A percentile compares a stretch with the other conserved stretches of the same genome.
phyloP scores from a whole-genome alignment of 805 yeast species.

The Metschnikowia colocasiae region DNA sequence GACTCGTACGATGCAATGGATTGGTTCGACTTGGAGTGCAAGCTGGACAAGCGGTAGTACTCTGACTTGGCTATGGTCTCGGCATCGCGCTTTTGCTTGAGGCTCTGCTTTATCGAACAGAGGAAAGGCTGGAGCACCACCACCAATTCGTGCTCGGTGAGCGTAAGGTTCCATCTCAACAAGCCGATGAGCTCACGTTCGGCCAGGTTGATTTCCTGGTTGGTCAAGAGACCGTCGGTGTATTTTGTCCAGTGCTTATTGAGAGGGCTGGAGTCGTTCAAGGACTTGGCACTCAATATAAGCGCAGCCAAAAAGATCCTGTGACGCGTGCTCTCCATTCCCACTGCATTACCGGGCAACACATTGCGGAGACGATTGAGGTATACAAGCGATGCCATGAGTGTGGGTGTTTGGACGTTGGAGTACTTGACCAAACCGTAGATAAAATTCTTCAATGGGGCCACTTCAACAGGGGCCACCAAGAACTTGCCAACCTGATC shows the following conservation, averaged over 20 bases:
- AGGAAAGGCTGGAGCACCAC: slow-evolving; percentile 72
- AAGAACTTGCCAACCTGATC: slow-evolving; percentile 15
- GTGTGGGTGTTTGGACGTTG: slow-evolving; percentile 90
- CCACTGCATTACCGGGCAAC: slow-evolving; percentile 83
- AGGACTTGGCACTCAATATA: slow-evolving; percentile 85
- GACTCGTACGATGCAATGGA: slow-evolving; percentile 18
- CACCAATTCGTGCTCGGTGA: slow-evolving; percentile 67
- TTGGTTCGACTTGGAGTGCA: slow-evolving; percentile 12
- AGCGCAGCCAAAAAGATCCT: slow-evolving; percentile 86
- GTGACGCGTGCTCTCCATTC: slow-evolving; percentile 91
- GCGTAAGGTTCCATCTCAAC: slow-evolving; percentile 79
- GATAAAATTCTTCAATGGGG: slow-evolving; percentile 58
- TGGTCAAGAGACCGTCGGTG: slow-evolving; percentile 76
- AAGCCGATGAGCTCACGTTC: slow-evolving; percentile 83
- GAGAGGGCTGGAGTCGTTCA: slow-evolving; percentile 91
- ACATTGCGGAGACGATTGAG: slow-evolving; percentile 70
- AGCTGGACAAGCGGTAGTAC: slow-evolving; percentile 20
- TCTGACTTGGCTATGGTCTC: slow-evolving; percentile 15
- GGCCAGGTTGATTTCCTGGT: slow-evolving; percentile 82
- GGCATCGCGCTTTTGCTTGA: slow-evolving; percentile 12
- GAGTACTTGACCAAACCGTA: slow-evolving; percentile 77
- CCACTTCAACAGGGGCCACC: slow-evolving; percentile 24
- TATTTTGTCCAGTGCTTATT: slow-evolving; percentile 95
- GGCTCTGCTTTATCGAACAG: slow-evolving; percentile 54
- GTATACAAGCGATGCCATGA: slow-evolving; percentile 89